Base-by-base conservation (phyloP, 441 rosid genomes). In the Adansonia grandidieri region DNA sequence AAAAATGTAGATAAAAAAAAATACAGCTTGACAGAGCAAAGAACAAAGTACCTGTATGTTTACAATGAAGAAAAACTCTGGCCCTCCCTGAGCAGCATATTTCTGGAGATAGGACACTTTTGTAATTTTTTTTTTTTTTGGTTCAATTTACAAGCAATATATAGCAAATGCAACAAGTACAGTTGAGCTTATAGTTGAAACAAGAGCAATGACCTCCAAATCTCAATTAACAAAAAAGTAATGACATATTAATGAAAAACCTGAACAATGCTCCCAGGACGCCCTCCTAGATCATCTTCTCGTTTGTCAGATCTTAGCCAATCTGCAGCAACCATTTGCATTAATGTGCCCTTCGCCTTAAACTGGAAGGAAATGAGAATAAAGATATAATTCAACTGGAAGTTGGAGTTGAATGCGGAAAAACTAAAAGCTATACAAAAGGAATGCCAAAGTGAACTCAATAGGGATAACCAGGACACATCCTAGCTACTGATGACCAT, bases 241-340 rank as follows among this genome's bases (percentile, higher is more conserved):
- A 45, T 64, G 11, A 64, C 50, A 47, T 54, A 17, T 53, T 47
- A 76, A 65, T 83, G 77, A 42, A 82, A 79, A 57, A 92, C 97
- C 97, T 93, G 98, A 87, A 96, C 98, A 76, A 93, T 90, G 88
- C 99, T 89, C 79, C 92, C 98, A 37, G 96, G 91, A 78, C 97
- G 97, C 50, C 92, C 86, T 40, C 93, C 97, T 65, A 96, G 89
- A 83, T 94, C 96, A 89, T 96, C 98, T 82, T 96, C 99, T 72
- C 92, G 88, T 83, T 91, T 96, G 87, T 92, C 91, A 80, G 99
- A 94, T 82, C 87, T 91, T 71, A 94, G 80, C 99, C 99, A 96
- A 88, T 94, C 98, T 78, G 98, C 98, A 77, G 96, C 98, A 81
- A 96, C 93, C 98, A 94, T 92, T 87, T 91, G 90, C 98, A 94